Evolutionary conservation across 202 grass and related monocot species (phyloP).

Genomic region (Zizania palustris): DNA sequence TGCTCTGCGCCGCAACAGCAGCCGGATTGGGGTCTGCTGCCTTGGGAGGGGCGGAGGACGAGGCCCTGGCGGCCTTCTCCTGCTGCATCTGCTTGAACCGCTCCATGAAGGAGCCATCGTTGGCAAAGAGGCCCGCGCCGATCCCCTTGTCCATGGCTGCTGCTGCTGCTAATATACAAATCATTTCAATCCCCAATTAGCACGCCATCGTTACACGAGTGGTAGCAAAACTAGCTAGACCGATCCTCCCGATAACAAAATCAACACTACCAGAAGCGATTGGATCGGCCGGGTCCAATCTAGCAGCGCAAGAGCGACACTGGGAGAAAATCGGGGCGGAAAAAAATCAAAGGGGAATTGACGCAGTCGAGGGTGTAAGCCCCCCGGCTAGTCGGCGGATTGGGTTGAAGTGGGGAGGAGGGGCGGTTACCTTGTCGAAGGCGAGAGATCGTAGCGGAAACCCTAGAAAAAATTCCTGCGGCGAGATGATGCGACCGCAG

Average conservation of each 20-base stretch:
- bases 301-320: background rate
- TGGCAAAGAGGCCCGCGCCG: constrained; percentile 68
- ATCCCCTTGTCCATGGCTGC: constrained; percentile 52
- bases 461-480: too few relatives aligned
- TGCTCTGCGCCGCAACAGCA: constrained; percentile 36
- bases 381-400: background rate
- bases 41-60: constrained; percentile 13
- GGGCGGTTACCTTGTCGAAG: too few relatives aligned
- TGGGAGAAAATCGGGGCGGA: too few relatives aligned
- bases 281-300: background rate
- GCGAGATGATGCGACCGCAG: too few relatives aligned
- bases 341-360: background rate
- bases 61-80: background rate
- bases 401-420: background rate
- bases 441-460: too few relatives aligned
- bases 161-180: constrained; percentile 15
- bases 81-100: constrained; percentile 93
- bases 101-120: constrained; percentile 98
- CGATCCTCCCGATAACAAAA: background rate
- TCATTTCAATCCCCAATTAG: constrained; percentile 47
- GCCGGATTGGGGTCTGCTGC: constrained; percentile 31
- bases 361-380: too few relatives aligned
- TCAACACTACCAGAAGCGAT: background rate
- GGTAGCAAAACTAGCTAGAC: background rate
- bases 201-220: constrained; percentile 26